phyloP scores from a whole-genome alignment of 2,329 filamentous ascomycete genomes.

The Aspergillus sp. region DNA sequence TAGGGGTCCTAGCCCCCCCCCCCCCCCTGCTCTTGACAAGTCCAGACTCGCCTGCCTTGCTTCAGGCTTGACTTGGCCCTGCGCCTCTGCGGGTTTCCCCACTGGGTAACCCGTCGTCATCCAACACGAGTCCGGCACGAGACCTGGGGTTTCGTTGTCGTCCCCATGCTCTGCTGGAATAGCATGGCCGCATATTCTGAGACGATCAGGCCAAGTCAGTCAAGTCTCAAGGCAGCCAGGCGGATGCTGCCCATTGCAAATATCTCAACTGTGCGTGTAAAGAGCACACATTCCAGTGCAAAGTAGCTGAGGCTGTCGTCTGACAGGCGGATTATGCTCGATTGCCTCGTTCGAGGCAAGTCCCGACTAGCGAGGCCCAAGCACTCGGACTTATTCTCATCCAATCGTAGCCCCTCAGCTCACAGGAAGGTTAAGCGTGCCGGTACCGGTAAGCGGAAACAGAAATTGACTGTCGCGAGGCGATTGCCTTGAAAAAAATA shows the following conservation, averaged over 20 bases:
- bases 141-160: too few relatives aligned
- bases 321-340: conserved; percentile 1
- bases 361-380: conserved; percentile 18
- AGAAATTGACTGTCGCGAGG: neutral
- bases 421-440: conserved; percentile 1
- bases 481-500: neutral
- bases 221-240: neutral
- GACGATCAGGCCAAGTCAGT: neutral
- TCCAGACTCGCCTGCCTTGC: conserved; percentile 1
- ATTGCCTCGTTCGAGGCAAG: conserved; percentile 5
- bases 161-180: too few relatives aligned
- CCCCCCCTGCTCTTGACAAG: conserved; percentile 6
- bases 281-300: neutral
- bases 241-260: neutral
- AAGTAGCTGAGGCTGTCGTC: conserved; percentile 1
- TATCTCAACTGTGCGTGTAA: neutral
- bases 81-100: conserved; percentile 17
- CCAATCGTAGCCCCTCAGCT: conserved; percentile 12
- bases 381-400: conserved; percentile 19
- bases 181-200: too few relatives aligned
- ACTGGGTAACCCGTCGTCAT: conserved; percentile 12
- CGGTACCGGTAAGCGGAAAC: conserved; percentile 9
- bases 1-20: conserved; percentile 11
- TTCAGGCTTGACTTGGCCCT: conserved; percentile 5
- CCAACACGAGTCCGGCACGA: neutral